Conservation (phyloP, 2,329 filamentous ascomycete genomes). For the Botryotinia convoluta region DNA sequence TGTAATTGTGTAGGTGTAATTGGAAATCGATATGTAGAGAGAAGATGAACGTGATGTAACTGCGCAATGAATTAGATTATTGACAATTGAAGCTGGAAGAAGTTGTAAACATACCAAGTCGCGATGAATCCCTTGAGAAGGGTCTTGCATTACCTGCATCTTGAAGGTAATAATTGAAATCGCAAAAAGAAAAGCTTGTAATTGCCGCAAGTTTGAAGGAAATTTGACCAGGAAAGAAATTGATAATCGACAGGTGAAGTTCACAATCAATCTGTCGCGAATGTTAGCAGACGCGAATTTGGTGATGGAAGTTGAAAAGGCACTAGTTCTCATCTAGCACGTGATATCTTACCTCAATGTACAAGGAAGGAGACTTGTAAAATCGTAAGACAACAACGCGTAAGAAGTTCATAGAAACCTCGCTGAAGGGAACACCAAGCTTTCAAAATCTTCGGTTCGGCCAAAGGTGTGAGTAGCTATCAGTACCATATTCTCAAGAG, state of each 20-base stretch:
- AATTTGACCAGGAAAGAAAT: not conserved
- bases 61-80: slow-evolving; percentile 25
- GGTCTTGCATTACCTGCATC: slow-evolving; percentile 43
- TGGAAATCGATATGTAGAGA: slow-evolving; percentile 81
- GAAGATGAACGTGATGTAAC: slow-evolving; percentile 72
- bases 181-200: not conserved
- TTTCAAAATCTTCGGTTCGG: not conserved
- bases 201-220: not conserved
- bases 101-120: slow-evolving; percentile 42
- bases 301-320: slow-evolving; percentile 3
- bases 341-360: not conserved
- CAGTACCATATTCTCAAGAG: not conserved
- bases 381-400: not conserved
- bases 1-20: slow-evolving; percentile 63
- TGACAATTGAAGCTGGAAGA: slow-evolving; percentile 14
- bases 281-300: slow-evolving; percentile 4
- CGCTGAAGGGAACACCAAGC: not conserved
- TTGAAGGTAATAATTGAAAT: slow-evolving; percentile 8
- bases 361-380: not conserved
- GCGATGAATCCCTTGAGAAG: slow-evolving; percentile 43
- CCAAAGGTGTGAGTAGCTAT: not conserved
- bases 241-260: not conserved
- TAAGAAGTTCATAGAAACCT: not conserved
- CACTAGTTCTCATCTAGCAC: not conserved
- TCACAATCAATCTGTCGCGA: slow-evolving; percentile 11